These are phyloP conservation scores for Cystobasidium onofrii DNA, from an alignment of 768 basidiomycete species.

Conservation along the genomic window DNA sequence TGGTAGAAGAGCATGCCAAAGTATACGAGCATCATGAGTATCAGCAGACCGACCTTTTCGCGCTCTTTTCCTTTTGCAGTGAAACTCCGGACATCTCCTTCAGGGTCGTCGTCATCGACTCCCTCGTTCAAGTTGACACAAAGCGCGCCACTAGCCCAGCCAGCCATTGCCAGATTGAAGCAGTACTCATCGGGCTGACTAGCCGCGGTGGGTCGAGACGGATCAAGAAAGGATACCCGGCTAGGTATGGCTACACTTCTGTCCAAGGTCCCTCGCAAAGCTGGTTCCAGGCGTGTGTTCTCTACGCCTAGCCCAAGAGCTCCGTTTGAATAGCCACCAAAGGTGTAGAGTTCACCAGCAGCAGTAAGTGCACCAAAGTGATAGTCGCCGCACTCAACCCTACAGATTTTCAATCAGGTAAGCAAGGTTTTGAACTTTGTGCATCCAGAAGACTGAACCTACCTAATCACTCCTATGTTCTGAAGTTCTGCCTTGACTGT, in stretches of 20 bases:
- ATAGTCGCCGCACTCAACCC: constrained; percentile 84
- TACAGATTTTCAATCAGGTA: constrained; percentile 41
- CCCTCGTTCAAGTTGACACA: constrained; percentile 9
- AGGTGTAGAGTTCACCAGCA: constrained; percentile 66
- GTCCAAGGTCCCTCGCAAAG: not conserved
- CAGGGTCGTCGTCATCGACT: not conserved
- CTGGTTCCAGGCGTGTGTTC: constrained; percentile 12
- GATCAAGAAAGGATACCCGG: constrained; percentile 12
- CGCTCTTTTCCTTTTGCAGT: not conserved
- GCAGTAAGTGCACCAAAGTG: constrained; percentile 78
- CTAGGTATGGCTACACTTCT: not conserved
- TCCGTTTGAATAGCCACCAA: constrained; percentile 52
- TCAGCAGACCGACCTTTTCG: not conserved
- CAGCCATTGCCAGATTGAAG: constrained; percentile 28
- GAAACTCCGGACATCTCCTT: not conserved
- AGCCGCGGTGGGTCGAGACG: not conserved
- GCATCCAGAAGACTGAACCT: no score
- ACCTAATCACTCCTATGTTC: constrained; percentile 60
- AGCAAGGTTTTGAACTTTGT: no score
- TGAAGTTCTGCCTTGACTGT: constrained; percentile 66
- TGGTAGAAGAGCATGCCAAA: not conserved
- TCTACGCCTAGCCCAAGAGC: constrained; percentile 31
- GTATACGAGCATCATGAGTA: not conserved
- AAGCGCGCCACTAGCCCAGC: constrained; percentile 8
- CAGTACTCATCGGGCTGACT: constrained; percentile 15